Percentiles rank a stretch among this genome's conserved stretches.
phyloP scores from a whole-genome alignment of 257 asterid genomes.

The Primulina tabacum region DNA sequence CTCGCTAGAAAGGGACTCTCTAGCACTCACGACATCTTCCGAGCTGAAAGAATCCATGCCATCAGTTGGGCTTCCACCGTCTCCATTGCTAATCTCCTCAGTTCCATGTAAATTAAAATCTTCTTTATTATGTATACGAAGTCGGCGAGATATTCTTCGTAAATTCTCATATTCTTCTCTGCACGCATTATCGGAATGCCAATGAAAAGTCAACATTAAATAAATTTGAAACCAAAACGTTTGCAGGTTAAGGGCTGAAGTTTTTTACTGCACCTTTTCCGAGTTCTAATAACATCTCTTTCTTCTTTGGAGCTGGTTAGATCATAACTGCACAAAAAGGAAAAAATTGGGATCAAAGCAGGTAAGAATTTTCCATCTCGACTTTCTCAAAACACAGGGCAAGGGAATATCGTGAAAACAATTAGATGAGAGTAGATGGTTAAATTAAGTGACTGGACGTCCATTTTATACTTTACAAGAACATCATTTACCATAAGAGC shows the following conservation, averaged over 20 bases:
- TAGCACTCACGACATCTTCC: conserved; percentile 70
- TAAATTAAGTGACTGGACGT: conserved; percentile 1
- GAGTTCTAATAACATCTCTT: conserved; percentile 54
- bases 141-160: conserved; percentile 55
- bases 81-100: conserved; percentile 38
- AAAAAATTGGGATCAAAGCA: conserved; percentile 20
- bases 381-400: conserved; percentile 4
- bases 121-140: conserved; percentile 40
- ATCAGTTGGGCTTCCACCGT: conserved; percentile 36
- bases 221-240: conserved; percentile 3
- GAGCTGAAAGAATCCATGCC: conserved; percentile 61
- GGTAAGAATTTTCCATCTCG: conserved; percentile 7
- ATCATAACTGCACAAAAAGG: conserved; percentile 60
- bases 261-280: conserved; percentile 48
- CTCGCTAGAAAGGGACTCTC: conserved; percentile 81
- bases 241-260: conserved; percentile 12
- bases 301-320: conserved; percentile 70
- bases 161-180: conserved; percentile 83
- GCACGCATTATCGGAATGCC: conserved; percentile 31
- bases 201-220: conserved; percentile 19
- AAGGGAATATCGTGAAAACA: not conserved
- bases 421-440: not conserved
- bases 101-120: conserved; percentile 33
- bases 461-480: not conserved
- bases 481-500: not conserved